Base-by-base conservation (phyloP, 345 rosid genomes). In the Salix viminalis region DNA sequence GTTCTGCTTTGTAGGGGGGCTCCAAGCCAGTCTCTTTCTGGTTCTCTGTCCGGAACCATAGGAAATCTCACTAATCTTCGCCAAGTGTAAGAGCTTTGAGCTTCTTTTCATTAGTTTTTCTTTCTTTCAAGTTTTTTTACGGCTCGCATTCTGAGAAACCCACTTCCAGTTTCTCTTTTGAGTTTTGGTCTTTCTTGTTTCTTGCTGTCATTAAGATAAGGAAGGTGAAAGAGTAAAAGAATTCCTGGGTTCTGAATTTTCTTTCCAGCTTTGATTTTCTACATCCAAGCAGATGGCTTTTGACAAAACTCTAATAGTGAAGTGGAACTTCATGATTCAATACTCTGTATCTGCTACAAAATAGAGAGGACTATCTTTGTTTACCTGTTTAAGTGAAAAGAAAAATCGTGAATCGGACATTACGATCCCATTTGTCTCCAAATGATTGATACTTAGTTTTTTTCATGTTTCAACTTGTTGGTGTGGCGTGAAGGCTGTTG, bases 21-120 rank as follows among this genome's bases (percentile, higher is more conserved):
- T 83, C 98, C 98, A 48, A 92, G 98, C 61, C 97, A 92, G 81
- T 92, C 92, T 82, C 87, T 92, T 56, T 94, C 97, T 5, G 98
- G 98, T 54, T 89, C 89, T 72, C 84, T 94, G 74, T 89, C 97
- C n/a, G 85, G 79, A 19, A 58, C 90, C 6, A 88, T 92, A 32
- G 90, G 88, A 80, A 94, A 94, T 77, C 97, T 94, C 88, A 91
- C 95, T 60, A 92, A 94, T 84, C 97, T 94, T 70, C 80, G 87
- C 74, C 97, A 92, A 92, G 90, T 94, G 98, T 94, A 86, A 81
- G 92, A 54, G 73, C 71, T 73, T 68, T 69, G 37, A 7, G 21
- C 30, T 67, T 71, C 50, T 70, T 65, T 36, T 69, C 44, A 65
- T 41, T 54, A 8, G 15, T 32, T 11, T 23, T 71, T 52, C 16